Evolutionary conservation across 2,329 filamentous ascomycete genomes (phyloP).

Genomic region (Talaromyces sp.): DNA sequence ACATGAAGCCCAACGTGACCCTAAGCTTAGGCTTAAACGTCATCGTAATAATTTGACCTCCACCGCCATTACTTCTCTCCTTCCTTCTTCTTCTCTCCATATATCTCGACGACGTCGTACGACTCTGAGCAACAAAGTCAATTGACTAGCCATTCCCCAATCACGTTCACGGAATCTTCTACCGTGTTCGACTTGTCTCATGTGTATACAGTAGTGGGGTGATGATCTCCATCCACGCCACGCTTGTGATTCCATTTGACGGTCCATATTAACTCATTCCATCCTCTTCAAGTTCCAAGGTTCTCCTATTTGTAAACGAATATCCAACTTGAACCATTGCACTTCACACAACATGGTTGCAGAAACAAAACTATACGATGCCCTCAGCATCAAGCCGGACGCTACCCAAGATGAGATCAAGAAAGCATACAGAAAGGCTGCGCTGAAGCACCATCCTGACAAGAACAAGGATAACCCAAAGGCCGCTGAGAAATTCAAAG

Average conservation of each 20-base stretch:
- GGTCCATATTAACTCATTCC: background rate
- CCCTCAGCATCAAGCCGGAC: constrained; percentile 72
- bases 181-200: constrained; percentile 32
- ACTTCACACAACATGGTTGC: constrained; percentile 70
- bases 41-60: constrained; percentile 5
- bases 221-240: constrained; percentile 10
- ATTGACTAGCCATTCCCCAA: constrained; percentile 8
- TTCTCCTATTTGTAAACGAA: too few relatives aligned
- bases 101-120: background rate
- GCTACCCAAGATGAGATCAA: constrained; percentile 94
- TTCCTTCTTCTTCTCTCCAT: background rate
- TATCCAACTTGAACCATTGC: background rate
- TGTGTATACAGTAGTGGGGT: constrained; percentile 8
- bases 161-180: constrained; percentile 32
- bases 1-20: constrained; percentile 13
- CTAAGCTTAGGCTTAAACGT: background rate
- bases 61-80: constrained; percentile 6
- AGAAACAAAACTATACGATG: constrained; percentile 94
- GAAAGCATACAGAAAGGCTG: constrained; percentile 80
- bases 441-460: constrained; percentile 91
- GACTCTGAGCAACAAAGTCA: background rate
- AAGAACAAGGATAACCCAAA: constrained; percentile 92
- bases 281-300: too few relatives aligned
- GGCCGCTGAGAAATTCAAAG: constrained; percentile 91
- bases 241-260: background rate